Evolutionary conservation across 495 filamentous ascomycete species (phyloP), one percentile per base, ranked within the genome.

Genomic region (Schizothecium vesticola): DNA sequence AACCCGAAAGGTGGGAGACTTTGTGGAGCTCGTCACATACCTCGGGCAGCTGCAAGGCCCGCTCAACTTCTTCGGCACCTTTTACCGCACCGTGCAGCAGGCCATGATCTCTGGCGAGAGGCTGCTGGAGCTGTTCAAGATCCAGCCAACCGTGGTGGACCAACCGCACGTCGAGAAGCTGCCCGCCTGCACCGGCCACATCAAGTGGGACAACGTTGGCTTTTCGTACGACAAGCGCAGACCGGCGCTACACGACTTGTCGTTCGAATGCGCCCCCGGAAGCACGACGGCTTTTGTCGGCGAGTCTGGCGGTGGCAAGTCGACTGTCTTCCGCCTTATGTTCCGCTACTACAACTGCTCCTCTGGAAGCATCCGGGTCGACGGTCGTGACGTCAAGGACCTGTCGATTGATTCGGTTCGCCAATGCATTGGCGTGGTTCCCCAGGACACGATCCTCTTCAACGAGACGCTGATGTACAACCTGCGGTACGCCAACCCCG

Each of bases 391-490:
- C 76, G 90, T 97, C 11, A 86, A 90, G 70, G 88, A 91, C 72
- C 79, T 96, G 68, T 96, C 92, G 6, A 97, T 98, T 74, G 92
- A 98, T 78, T 96, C 92, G n/a, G 80, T 99, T 51, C 90, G 95
- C 65, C 85, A 85, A 58, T 89, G 92, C 73, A 97, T 98, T 73
- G 95, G 95, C 31, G 95, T 99, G 63, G 95, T 99, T 22, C 95
- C 95, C 11, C 95, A 99, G 77, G 95, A 99, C 73, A 97, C 94
- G 1, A 89, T 97, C 12, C 83, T 99, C 61, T 99, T 99, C 86
- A 98, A 99, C 76, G 95, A 98, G 78, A 91, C 91, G 0, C 78
- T 99, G 65, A 97, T 98, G 95, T 87, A 98, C 80, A 99, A 99
- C 73, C 81, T 99, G 65, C 92, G 89, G 78, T 99, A 99, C 75